Conservation (phyloP, 768 basidiomycete species). For the Fomitopsis serialis region DNA sequence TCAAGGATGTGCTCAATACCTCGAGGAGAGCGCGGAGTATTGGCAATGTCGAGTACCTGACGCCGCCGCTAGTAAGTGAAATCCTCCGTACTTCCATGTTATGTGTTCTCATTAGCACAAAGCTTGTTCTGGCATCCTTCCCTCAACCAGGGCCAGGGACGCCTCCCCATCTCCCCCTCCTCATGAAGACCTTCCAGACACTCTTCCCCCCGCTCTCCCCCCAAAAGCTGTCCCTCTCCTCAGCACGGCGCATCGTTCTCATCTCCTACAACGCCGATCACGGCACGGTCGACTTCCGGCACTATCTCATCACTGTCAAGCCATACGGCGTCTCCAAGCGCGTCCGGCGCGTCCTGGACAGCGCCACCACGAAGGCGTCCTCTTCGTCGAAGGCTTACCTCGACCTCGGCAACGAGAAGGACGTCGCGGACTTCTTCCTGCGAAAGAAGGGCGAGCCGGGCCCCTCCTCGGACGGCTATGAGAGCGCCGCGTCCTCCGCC, state of each 20-base stretch:
- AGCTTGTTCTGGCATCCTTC: constrained; percentile 92
- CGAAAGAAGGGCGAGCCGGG: constrained; percentile 58
- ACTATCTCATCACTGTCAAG: constrained; percentile 93
- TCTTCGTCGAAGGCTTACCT: constrained; percentile 43
- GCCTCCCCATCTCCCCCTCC: constrained; percentile 80
- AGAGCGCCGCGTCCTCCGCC: constrained; percentile 75
- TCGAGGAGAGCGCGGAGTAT: constrained; percentile 66
- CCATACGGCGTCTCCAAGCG: constrained; percentile 92
- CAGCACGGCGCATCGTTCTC: constrained; percentile 91
- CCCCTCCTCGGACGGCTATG: constrained; percentile 59
- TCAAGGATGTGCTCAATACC: constrained; percentile 73
- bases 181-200: constrained; percentile 95
- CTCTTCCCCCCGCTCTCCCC: constrained; percentile 93
- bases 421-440: constrained; percentile 93
- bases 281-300: constrained; percentile 86
- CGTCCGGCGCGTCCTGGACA: constrained; percentile 81
- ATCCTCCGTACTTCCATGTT: neutral
- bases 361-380: constrained; percentile 33
- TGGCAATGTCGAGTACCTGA: constrained; percentile 80
- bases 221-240: constrained; percentile 71
- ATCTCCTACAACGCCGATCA: constrained; percentile 85
- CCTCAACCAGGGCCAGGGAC: constrained; percentile 68
- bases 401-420: constrained; percentile 85
- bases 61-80: constrained; percentile 76
- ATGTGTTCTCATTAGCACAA: neutral